phyloP scores from a whole-genome alignment of 148 eudicot species.

The Amaranthus palmeri region DNA sequence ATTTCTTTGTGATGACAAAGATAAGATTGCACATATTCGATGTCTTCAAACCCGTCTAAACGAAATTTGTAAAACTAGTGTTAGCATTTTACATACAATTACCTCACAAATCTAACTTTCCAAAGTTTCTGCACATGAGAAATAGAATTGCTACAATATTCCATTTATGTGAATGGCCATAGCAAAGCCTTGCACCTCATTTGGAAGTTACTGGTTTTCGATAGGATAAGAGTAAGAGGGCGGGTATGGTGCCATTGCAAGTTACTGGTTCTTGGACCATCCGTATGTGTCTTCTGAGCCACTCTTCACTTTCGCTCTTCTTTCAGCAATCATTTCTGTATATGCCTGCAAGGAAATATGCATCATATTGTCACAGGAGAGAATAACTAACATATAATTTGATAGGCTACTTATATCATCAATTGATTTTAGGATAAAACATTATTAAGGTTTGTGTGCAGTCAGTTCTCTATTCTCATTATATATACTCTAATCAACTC shows the following conservation, averaged over 20 bases:
- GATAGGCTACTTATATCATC: too few relatives aligned
- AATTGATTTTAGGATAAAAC: too few relatives aligned
- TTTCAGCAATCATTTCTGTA: constrained; percentile 79
- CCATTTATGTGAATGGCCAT: not conserved
- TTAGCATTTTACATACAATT: not conserved
- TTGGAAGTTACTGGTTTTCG: not conserved
- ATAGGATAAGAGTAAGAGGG: not conserved
- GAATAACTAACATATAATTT: too few relatives aligned
- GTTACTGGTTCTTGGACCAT: constrained; percentile 35
- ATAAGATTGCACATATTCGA: too few relatives aligned
- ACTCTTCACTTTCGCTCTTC: constrained; percentile 61
- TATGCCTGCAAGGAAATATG: constrained; percentile 44
- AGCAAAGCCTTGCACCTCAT: not conserved
- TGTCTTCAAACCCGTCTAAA: too few relatives aligned
- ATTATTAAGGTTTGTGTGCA: too few relatives aligned
- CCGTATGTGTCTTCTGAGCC: constrained; percentile 93
- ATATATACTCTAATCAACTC: not conserved
- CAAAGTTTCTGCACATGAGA: not conserved
- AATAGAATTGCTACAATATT: not conserved
- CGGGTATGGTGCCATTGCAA: not conserved
- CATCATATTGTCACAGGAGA: too few relatives aligned
- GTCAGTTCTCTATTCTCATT: too few relatives aligned
- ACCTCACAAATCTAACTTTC: not conserved
- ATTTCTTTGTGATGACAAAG: too few relatives aligned
- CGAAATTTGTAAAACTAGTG: not conserved